Evolutionary conservation across 306 rosid genomes (phyloP).

Genomic region (Vigna angularis): DNA sequence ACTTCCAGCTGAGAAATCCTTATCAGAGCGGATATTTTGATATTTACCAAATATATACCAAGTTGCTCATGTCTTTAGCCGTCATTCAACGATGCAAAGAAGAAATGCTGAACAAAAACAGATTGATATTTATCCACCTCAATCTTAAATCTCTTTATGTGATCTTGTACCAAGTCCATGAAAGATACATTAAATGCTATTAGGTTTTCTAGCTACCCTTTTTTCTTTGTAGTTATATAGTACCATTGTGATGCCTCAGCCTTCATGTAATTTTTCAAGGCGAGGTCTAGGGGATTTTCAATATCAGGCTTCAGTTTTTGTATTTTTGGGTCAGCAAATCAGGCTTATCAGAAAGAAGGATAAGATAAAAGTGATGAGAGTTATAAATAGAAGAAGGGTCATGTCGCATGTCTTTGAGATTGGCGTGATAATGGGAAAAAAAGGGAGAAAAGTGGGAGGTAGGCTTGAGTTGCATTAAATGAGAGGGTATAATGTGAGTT

Average conservation of each 20-base stretch:
- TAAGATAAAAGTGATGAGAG: no score
- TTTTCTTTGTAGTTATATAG: neutral
- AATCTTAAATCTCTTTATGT: neutral
- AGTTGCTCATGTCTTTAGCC: neutral
- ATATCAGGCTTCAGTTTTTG: neutral
- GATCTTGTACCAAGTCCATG: neutral
- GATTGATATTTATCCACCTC: constrained; percentile 14
- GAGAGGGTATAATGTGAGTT: constrained; percentile 39
- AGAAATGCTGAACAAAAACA: constrained; percentile 22
- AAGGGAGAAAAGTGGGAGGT: neutral
- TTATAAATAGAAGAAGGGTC: no score
- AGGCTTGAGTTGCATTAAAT: constrained; percentile 50
- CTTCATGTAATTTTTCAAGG: neutral
- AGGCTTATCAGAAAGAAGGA: no score
- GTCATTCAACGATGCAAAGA: neutral
- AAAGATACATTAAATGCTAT: neutral
- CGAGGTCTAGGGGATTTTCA: neutral
- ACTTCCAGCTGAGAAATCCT: constrained; percentile 75
- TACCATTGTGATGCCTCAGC: neutral
- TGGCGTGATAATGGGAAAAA: constrained; percentile 32
- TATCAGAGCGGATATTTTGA: constrained; percentile 60
- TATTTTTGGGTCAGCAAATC: no score
- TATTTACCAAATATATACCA: constrained; percentile 1
- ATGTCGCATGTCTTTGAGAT: constrained; percentile 23
- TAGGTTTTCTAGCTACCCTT: neutral